A percentile compares a stretch with the other conserved stretches of the same genome.
These are phyloP conservation scores for Solanum sejunctum DNA, from an alignment of 257 asterid genomes.

Conservation along the genomic window DNA sequence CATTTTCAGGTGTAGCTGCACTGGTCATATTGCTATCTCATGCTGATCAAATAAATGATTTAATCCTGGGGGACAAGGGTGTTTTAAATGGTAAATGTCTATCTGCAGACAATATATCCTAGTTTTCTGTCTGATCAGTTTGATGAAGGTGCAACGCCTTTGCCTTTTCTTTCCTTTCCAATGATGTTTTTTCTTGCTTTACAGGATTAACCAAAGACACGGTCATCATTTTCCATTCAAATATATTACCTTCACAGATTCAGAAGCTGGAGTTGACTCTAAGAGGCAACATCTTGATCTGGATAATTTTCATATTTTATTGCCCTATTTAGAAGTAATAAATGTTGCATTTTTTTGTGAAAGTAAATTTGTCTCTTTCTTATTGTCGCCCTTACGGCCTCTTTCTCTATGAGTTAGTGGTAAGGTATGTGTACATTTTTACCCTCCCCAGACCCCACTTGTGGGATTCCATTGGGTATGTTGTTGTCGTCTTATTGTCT, in stretches of 20 bases:
- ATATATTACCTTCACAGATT: conserved; percentile 41
- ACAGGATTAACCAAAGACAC: conserved; percentile 62
- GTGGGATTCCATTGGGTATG: too few species aligned
- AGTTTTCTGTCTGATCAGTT: conserved; percentile 3
- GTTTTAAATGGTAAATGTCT: conserved; percentile 46
- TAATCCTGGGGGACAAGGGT: conserved; percentile 43
- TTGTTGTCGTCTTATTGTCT: background rate
- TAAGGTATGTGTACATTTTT: too few species aligned
- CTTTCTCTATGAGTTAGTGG: too few species aligned
- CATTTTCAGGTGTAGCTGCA: conserved; percentile 57
- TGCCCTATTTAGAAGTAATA: background rate
- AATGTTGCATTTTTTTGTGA: background rate
- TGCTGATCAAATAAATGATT: conserved; percentile 50
- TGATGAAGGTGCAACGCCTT: conserved; percentile 5
- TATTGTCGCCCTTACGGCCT: background rate
- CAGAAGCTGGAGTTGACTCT: conserved; percentile 60
- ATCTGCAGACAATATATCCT: conserved; percentile 5
- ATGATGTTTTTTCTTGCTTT: background rate
- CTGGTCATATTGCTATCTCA: conserved; percentile 69
- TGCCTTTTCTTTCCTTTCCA: background rate
- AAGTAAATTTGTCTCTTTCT: background rate
- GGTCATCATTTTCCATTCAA: conserved; percentile 60
- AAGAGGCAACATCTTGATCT: conserved; percentile 30
- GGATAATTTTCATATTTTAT: background rate
- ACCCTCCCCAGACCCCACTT: too few species aligned